Base-by-base conservation (phyloP, 495 filamentous ascomycete species). In the Penicillium waksmanii region DNA sequence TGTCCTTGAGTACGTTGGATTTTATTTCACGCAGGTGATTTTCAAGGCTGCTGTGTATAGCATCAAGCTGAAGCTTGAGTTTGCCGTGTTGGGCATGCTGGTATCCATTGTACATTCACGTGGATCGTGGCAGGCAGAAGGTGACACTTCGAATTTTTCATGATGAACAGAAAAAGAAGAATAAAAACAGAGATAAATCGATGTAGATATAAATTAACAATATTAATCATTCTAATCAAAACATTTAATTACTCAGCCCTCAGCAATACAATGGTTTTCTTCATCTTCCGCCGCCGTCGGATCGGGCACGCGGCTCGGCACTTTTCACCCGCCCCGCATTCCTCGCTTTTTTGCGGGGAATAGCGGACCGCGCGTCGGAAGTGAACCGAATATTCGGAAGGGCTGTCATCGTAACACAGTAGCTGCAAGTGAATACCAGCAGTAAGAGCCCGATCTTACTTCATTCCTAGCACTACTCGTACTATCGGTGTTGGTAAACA, bases 31-130 rank as follows among this genome's bases (percentile, higher is more conserved):
- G n/a, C 73, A 84, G 65, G 73, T 77, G 8, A 70, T 75, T 12
- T 60, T 79, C 49, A 84, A 84, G 58, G 74, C 75, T 2, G 65
- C 76, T 34, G 68, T 83, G 7, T 85, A 85, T 67, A 76, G 74
- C 60, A 69, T 84, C 61, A 85, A 85, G 68, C 73, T 85, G 11
- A 84, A 84, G 66, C 62, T 85, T 51, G 82, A 85, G 58, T 84
- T 84, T 65, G 75, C 75, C n/a, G 76, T 83, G 23, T 70, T 85
- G 35, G 58, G 64, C 0, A 68, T 62, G 62, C 53, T 68, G 52
- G 57, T 68, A 11, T 62, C 65, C 7, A 51, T 68, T 50, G 62
- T 65, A 13, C 58, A 62, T 60, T 52, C 89, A 9, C 53, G 34
- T 31, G 38, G 43, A 25, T 35, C 46, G 18, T 57, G 51, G 53